Evolutionary conservation across 2,329 filamentous ascomycete genomes (phyloP).

Genomic region (Fusarium tanahbumbuense): DNA sequence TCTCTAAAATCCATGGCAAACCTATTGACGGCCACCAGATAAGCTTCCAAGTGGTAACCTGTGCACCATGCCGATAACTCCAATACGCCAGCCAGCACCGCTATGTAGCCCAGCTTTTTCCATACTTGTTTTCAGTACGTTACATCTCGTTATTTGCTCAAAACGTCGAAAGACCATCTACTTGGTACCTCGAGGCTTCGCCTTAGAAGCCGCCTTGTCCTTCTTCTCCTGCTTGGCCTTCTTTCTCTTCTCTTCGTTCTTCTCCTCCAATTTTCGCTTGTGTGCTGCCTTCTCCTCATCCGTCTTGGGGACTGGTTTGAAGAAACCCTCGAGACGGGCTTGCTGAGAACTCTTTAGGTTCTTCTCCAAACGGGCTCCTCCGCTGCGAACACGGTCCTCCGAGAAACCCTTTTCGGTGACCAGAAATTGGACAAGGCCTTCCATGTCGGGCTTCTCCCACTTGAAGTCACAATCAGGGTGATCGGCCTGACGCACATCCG

Average conservation of each 20-base stretch:
- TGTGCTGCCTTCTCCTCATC: constrained; percentile 84
- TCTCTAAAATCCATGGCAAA: constrained; percentile 9
- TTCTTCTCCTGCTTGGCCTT: constrained; percentile 94
- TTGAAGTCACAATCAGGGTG: constrained; percentile 94
- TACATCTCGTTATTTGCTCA: constrained; percentile 4
- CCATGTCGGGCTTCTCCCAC: constrained; percentile 93
- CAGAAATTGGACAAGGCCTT: constrained; percentile 88
- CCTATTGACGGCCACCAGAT: background rate
- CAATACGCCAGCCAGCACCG: constrained; percentile 38
- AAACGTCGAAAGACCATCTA: background rate
- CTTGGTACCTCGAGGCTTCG: constrained; percentile 78
- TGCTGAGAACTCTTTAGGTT: constrained; percentile 93
- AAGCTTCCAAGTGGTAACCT: background rate
- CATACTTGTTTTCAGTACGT: constrained; percentile 1
- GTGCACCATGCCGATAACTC: constrained; percentile 29
- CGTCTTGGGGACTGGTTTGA: constrained; percentile 91
- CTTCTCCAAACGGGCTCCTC: constrained; percentile 83
- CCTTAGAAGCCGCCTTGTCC: constrained; percentile 91
- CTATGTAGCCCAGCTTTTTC: constrained; percentile 7
- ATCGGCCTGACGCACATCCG: constrained; percentile 86
- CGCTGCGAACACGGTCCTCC: constrained; percentile 89
- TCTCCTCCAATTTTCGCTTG: constrained; percentile 95
- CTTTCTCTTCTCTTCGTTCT: constrained; percentile 93
- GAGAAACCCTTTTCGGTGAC: constrained; percentile 97
- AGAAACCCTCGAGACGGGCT: constrained; percentile 92